Conservation (phyloP, 169 alveolate genomes). For the Cystoisospora suis region DNA sequence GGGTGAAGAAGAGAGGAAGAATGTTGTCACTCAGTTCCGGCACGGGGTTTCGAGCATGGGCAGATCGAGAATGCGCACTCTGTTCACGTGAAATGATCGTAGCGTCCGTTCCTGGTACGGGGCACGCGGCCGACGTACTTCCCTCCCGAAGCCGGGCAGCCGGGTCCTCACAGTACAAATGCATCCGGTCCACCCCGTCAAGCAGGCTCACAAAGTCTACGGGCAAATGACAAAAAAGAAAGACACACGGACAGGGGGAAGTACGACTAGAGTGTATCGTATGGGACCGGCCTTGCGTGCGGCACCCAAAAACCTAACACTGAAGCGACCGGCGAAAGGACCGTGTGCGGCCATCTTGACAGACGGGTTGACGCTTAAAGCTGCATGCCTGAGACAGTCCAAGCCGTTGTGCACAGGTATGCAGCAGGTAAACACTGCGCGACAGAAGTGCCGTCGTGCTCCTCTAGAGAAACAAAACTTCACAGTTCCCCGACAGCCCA, state of each 20-base stretch:
- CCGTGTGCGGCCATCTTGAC: no score
- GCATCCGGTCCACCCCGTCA: conserved; percentile 10
- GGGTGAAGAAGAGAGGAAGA: background rate
- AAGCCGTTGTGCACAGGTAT: no score
- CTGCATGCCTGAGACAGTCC: no score
- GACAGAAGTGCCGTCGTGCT: no score
- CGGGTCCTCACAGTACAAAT: background rate
- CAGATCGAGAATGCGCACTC: background rate
- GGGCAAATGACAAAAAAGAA: background rate
- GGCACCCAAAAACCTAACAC: no score
- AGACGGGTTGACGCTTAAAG: no score
- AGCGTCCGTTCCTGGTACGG: background rate
- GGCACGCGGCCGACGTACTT: background rate
- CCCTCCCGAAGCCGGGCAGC: background rate
- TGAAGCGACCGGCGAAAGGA: no score
- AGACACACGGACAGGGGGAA: background rate
- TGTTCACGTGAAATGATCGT: background rate
- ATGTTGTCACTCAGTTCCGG: background rate
- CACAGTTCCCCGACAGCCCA: no score
- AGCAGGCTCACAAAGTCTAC: conserved; percentile 5
- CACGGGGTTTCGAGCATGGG: background rate
- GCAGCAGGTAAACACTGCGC: no score
- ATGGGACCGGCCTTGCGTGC: no score
- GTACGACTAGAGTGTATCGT: no score
- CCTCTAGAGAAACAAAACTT: no score